Evolutionary conservation across 768 basidiomycete species (phyloP).

Genomic region (Phylloporus sp.): DNA sequence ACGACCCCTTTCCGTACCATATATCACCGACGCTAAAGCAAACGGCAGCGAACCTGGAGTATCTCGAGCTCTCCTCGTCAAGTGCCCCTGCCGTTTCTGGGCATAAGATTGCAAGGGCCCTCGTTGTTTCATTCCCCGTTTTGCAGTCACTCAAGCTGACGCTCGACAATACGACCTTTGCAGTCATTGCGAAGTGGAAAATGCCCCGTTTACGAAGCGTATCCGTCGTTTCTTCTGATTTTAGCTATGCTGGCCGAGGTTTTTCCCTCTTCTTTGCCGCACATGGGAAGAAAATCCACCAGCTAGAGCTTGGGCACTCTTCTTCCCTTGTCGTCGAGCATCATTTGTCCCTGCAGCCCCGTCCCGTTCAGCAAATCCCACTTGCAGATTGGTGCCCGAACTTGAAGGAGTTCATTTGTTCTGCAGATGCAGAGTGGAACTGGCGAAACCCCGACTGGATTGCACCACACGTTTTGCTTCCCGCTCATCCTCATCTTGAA

Average conservation of each 20-base stretch:
- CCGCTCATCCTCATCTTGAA: constrained; percentile 55
- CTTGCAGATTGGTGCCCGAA: constrained; percentile 71
- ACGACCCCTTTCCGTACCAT: constrained; percentile 51
- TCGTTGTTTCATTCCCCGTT: constrained; percentile 47
- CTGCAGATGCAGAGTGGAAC: constrained; percentile 77
- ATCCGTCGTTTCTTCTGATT: constrained; percentile 68
- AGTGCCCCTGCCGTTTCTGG: constrained; percentile 42
- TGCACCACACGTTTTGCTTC: constrained; percentile 68
- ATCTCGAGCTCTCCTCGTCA: constrained; percentile 63
- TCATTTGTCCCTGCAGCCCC: constrained; percentile 49
- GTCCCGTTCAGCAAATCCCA: constrained; percentile 37
- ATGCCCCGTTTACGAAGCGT: constrained; percentile 63
- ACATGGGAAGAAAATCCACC: constrained; percentile 57
- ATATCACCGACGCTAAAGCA: constrained; percentile 51
- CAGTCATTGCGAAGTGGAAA: constrained; percentile 60
- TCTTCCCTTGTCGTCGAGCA: constrained; percentile 64
- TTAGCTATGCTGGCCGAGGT: constrained; percentile 61
- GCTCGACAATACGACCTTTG: constrained; percentile 68
- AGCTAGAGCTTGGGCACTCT: constrained; percentile 73
- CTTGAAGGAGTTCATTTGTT: constrained; percentile 65
- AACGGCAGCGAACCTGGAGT: constrained; percentile 55
- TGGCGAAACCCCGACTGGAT: constrained; percentile 81
- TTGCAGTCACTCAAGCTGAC: constrained; percentile 67
- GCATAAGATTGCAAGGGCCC: constrained; percentile 16
- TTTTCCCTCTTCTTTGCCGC: constrained; percentile 63